Percentiles rank a stretch among this genome's conserved stretches.
Conservation (phyloP, 768 basidiomycete genomes). For the Tulasnella sp. region DNA sequence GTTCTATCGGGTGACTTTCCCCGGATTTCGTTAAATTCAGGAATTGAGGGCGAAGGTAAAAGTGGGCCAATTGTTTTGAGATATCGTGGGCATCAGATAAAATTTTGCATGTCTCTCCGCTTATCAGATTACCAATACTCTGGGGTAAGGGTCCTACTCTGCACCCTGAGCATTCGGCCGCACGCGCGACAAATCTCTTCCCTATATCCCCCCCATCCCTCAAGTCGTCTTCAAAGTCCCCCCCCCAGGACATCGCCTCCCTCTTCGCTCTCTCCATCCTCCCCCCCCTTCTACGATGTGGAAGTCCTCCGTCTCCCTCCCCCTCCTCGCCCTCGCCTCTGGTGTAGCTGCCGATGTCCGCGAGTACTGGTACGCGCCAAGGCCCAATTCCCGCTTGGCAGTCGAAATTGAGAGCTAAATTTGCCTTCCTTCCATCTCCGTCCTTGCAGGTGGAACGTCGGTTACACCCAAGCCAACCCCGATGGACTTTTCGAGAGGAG, state of each 20-base stretch:
- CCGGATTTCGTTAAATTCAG: background rate
- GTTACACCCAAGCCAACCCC: slow-evolving; percentile 76
- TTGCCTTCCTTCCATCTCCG: background rate
- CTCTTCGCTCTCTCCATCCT: slow-evolving; percentile 12
- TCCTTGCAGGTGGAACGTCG: slow-evolving; percentile 66
- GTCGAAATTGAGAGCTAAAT: background rate
- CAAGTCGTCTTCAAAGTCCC: slow-evolving; percentile 6
- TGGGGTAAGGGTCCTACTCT: background rate
- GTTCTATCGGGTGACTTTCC: background rate
- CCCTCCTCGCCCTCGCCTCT: slow-evolving; percentile 24
- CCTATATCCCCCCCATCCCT: background rate
- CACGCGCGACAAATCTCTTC: background rate
- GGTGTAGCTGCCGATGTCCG: slow-evolving; percentile 15
- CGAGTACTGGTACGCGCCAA: slow-evolving; percentile 30
- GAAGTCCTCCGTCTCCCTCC: slow-evolving; percentile 24
- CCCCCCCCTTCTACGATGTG: slow-evolving; percentile 24
- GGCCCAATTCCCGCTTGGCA: background rate
- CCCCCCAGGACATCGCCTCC: background rate
- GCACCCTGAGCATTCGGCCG: background rate
- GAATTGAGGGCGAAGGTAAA: background rate
- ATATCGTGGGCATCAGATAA: background rate
- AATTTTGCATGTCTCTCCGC: background rate
- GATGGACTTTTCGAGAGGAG: slow-evolving; percentile 70
- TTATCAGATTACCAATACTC: background rate
- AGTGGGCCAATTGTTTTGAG: background rate